phyloP scores from a whole-genome alignment of 2,329 filamentous ascomycete genomes.

The Chrysosporium keratinophilum region DNA sequence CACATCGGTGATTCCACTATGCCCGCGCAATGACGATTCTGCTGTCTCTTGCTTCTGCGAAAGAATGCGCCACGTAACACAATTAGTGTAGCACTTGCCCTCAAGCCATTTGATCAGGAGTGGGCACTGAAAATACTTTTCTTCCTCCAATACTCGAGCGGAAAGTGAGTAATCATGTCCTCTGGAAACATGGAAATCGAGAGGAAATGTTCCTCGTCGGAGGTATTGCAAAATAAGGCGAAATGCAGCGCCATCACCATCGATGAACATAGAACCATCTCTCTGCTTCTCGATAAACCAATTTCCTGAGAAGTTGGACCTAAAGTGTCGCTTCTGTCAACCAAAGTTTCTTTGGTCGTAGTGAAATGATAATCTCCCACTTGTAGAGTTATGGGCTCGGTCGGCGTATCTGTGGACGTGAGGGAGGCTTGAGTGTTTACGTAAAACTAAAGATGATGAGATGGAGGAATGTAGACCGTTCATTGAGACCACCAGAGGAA shows the following conservation, averaged over 20 bases:
- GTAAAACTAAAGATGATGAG: too few relatives aligned
- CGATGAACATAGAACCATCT: constrained; percentile 11
- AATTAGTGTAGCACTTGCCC: constrained; percentile 10
- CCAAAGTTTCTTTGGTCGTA: constrained; percentile 7
- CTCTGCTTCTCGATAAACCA: constrained; percentile 5
- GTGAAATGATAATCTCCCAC: constrained; percentile 9
- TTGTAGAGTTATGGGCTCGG: too few relatives aligned
- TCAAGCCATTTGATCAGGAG: constrained; percentile 11
- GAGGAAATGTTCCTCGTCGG: constrained; percentile 12
- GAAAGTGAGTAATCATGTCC: constrained; percentile 13
- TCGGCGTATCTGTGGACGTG: too few relatives aligned
- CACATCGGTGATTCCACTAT: background rate
- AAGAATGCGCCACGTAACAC: constrained; percentile 6
- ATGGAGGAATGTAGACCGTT: too few relatives aligned
- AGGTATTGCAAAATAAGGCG: constrained; percentile 11
- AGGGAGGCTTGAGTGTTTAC: too few relatives aligned
- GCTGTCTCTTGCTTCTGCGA: background rate
- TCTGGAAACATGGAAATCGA: constrained; percentile 7
- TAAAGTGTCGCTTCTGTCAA: constrained; percentile 11
- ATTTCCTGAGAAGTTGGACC: constrained; percentile 8
- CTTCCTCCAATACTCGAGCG: constrained; percentile 9
- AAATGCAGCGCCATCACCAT: constrained; percentile 7
- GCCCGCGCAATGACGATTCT: background rate
- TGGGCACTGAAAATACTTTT: constrained; percentile 12
- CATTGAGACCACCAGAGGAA: too few relatives aligned